Evolutionary conservation across 305 asterid species (phyloP), one percentile per base, ranked within the genome.

Genomic region (Caryopteris hybrid): DNA sequence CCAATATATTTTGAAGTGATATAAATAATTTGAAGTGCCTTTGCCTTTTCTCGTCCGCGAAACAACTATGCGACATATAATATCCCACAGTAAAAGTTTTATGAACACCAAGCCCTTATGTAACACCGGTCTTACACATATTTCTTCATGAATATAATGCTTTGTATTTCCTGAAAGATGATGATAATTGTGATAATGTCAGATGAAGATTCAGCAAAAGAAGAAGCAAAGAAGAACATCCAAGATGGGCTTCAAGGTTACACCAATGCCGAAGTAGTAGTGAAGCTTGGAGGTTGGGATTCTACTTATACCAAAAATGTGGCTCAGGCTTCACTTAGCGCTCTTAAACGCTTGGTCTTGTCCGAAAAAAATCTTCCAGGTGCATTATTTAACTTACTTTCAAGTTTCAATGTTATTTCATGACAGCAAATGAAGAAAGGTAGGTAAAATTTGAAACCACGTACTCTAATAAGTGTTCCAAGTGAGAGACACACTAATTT

Each of bases 221-320:
- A 88, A 76, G 96, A 89, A 78, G 86, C 85, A 13, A 81, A 70
- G 75, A 86, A 71, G 77, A 74, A 79, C 70, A 71, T 85, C 51
- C 61, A 74, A 83, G 84, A 78, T 47, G 83, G 85, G 51, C 21
- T 34, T 36, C 81, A 50, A 66, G 96, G 90, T 53, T 92, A 86
- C 73, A 51, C 80, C 5, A 90, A 90, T 47, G 92, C 98, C 0
- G 97, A 92, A 70, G 93, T 86, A 39, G 86, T 90, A 5, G 90
- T 90, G 63, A 92, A 90, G 82, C 77, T 88, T 17, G 81, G 81
- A 31, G 96, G 89, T 46, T 92, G 97, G 97, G 95, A 92, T 59
- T 54, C 81, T 20, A 76, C 73, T 56, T 80, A 86, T 80, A 79
- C 96, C 54, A 89, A 90, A 72, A 31, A 81, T 16, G 88, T 85